Base-by-base conservation (phyloP, 148 eudicot genomes). In the Chenopodium suecicum region DNA sequence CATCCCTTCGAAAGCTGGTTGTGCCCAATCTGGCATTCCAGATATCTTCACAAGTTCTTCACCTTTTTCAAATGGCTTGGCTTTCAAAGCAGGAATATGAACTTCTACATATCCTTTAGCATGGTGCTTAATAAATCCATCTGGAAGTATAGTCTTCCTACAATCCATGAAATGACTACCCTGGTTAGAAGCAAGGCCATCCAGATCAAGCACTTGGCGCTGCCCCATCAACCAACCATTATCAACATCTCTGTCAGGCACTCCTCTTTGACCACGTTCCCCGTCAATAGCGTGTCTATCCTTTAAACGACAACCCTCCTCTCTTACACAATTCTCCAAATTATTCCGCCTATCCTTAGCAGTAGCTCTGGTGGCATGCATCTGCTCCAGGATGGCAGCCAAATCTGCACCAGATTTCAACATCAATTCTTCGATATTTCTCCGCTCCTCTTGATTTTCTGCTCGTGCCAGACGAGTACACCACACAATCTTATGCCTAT, bases 281-380 rank as follows among this genome's bases (percentile, higher is more conserved):
- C 88, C 92, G 62, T 87, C 85, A 60, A 78, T 88, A 78, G 80
- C 88, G 79, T 79, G 84, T 62, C 78, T 91, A 78, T 92, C 93
- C 83, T 87, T 92, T 68, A 92, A 78, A 17, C 92, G 86, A 23
- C 96, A 89, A 82, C 93, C 96, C 87, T 92, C 95, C 80, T 88
- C 89, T 71, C 90, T 81, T 25, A 92, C 89, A 85, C 90, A 90
- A 82, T 89, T 92, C 87, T 92, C 96, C 89, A 92, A 52, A 79
- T 83, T 90, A 88, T 86, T 92, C 81, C 88, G 92, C 85, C 96
- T 90, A 87, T 92, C 96, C 76, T 90, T 92, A 41, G 93, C 91
- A 81, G 92, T 89, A 12, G 96, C 96, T 83, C 93, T 81, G 9
- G 96, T 90, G 67, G 93, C 96, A 89, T 92, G 93, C 86, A 92